Conservation (phyloP, 352 stramenopile species). For the Globisporangium spiculum region DNA sequence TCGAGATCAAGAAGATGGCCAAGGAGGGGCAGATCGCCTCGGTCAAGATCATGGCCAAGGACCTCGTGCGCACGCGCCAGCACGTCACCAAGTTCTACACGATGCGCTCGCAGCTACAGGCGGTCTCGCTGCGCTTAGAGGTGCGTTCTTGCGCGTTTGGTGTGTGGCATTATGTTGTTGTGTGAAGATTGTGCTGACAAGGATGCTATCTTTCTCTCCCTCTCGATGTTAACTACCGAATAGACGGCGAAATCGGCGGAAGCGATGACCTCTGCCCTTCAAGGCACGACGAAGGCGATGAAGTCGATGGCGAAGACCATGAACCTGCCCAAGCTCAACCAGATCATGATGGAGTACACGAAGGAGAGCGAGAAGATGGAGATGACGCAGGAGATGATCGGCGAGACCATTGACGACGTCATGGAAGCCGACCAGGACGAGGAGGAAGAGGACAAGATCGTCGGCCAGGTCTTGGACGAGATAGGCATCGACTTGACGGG, state of each 20-base stretch:
- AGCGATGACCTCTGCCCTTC: constrained; percentile 90
- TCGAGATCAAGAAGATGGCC: constrained; percentile 98
- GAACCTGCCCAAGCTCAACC: constrained; percentile 94
- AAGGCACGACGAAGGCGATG: constrained; percentile 82
- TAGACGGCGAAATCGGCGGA: constrained; percentile 96
- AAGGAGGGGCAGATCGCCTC: constrained; percentile 95
- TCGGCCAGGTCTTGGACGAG: constrained; percentile 96
- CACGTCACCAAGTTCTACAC: constrained; percentile 98
- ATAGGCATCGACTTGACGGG: constrained; percentile 95
- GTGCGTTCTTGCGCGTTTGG: constrained; percentile 19
- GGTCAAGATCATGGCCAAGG: constrained; percentile 98
- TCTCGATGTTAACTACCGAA: neutral
- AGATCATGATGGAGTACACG: constrained; percentile 99
- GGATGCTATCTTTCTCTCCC: neutral
- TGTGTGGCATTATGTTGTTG: neutral
- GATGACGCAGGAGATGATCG: constrained; percentile 98
- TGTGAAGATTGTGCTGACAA: neutral
- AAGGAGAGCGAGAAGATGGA: constrained; percentile 98
- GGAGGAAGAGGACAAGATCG: constrained; percentile 96
- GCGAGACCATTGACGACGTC: constrained; percentile 96
- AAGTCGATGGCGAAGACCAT: constrained; percentile 93
- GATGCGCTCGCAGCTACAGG: constrained; percentile 96
- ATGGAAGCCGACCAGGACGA: constrained; percentile 94
- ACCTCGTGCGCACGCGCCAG: constrained; percentile 94
- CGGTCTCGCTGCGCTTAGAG: constrained; percentile 90